A percentile compares a stretch with the other conserved stretches of the same genome.
These are phyloP conservation scores for Tetrahymena malaccensis DNA, from an alignment of 73 alveolate species.

Conservation along the genomic window DNA sequence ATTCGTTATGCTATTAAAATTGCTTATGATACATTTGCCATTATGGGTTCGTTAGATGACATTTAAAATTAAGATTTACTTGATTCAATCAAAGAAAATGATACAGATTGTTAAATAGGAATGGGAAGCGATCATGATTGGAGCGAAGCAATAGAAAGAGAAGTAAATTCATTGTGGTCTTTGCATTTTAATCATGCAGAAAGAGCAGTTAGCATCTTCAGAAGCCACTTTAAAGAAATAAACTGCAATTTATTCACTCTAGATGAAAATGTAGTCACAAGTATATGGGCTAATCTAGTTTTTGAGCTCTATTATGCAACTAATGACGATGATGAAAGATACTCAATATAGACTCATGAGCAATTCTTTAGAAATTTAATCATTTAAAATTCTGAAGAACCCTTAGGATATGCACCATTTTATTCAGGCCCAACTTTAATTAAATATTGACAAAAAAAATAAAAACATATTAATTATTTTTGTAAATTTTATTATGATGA, in stretches of 20 bases:
- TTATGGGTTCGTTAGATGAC: neutral
- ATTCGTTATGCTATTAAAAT: neutral
- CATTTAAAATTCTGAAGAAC: constrained; percentile 23
- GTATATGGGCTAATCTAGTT: constrained; percentile 14
- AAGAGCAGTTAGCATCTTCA: constrained; percentile 8
- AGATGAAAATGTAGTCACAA: constrained; percentile 18
- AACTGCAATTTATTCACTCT: constrained; percentile 4
- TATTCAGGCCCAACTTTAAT: constrained; percentile 37
- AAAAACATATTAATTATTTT: too few relatives aligned
- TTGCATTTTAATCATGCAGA: constrained; percentile 11
- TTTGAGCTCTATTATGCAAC: constrained; percentile 17
- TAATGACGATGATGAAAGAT: constrained; percentile 36
- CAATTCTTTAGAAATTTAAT: constrained; percentile 28
- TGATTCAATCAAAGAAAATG: neutral
- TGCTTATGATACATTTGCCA: neutral
- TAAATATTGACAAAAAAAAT: neutral
- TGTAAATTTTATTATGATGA: too few relatives aligned
- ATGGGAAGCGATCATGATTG: constrained; percentile 30
- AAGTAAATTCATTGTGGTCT: constrained; percentile 6
- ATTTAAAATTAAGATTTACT: neutral
- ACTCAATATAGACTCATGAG: constrained; percentile 37
- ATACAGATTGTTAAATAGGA: constrained; percentile 11
- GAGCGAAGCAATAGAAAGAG: constrained; percentile 11
- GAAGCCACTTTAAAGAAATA: neutral
- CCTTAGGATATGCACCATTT: constrained; percentile 41